phyloP scores from a whole-genome alignment of 768 basidiomycete species.

The Leccinum sublutescens region DNA sequence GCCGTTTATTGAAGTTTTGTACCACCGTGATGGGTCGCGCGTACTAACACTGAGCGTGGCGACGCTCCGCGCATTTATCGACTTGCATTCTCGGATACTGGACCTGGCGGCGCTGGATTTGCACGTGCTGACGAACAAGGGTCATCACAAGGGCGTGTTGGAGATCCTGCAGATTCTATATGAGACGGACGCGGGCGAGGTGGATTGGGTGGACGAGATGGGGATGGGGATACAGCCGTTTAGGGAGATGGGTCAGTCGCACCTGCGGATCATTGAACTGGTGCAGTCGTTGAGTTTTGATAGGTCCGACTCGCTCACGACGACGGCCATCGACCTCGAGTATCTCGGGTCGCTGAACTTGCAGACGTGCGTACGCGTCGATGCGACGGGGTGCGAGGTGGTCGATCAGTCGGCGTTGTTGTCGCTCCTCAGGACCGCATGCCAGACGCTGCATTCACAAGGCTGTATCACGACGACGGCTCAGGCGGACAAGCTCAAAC shows the following conservation, averaged over 20 bases:
- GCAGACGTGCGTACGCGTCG: constrained; percentile 63
- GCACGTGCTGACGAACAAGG: constrained; percentile 78
- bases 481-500: constrained; percentile 64
- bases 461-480: constrained; percentile 61
- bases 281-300: constrained; percentile 84
- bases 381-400: constrained; percentile 75
- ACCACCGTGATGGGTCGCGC: constrained; percentile 63
- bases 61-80: constrained; percentile 72
- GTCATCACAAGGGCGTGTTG: constrained; percentile 67
- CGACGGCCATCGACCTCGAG: constrained; percentile 56
- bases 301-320: constrained; percentile 76
- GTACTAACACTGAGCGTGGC: constrained; percentile 61
- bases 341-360: constrained; percentile 68
- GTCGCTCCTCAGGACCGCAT: constrained; percentile 59
- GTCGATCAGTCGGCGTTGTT: constrained; percentile 74
- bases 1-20: constrained; percentile 56
- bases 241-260: constrained; percentile 74
- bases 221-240: constrained; percentile 50
- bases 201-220: constrained; percentile 39
- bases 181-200: constrained; percentile 49
- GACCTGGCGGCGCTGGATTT: constrained; percentile 86
- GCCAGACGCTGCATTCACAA: constrained; percentile 62
- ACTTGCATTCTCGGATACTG: constrained; percentile 79
- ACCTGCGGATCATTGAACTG: constrained; percentile 84
- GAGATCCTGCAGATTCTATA: constrained; percentile 83